Evolutionary conservation across 106 monocot genomes (phyloP), one percentile per base, ranked within the genome.

Genomic region (Cymbidium sinense): DNA sequence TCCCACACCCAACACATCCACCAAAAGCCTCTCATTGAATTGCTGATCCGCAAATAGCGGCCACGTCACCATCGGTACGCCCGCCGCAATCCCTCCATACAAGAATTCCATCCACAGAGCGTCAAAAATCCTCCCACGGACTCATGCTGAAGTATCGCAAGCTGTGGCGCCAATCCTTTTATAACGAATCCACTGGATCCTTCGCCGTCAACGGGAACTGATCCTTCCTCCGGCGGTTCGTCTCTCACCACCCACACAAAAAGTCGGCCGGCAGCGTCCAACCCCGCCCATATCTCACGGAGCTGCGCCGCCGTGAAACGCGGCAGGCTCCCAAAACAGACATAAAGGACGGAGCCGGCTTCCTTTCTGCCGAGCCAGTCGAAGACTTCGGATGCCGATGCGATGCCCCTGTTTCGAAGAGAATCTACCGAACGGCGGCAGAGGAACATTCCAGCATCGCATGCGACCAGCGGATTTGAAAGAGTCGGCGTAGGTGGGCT

Each of bases 241-340:
- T 64, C 27, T 62, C 64, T 73, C 25, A 78, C 52, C 30, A 51
- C 85, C 85, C 81, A 84, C 31, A 84, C 17, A 36, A 84, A 87
- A 0, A 62, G 47, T 2, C 31, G 15, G 11, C 78, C 78, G 15
- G 81, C 77, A 4, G 34, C 43, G n/a, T 70, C 70, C 4, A 87
- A 74, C 8, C 87, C 87, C 21, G 5, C 6, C 15, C 81, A 74
- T 18, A 84, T 70, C 83, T 85, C 87, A 5, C 73, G 17, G 44
- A 90, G 25, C 74, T 90, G 87, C 21, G 18, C 78, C 34, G 20
- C 39, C 0, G 78, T 69, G 73, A 87, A 83, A 18, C 80, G 50
- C 54, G 75, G 76, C 85, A 85, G 76, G 73, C 87, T 90, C 0
- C 90, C 90, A 54, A 90, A 87, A 75, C 85, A 83, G 10, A 83